A percentile compares a stretch with the other conserved stretches of the same genome.
phyloP scores from a whole-genome alignment of 2,329 filamentous ascomycete genomes.

The Fragosphaeria purpurea region DNA sequence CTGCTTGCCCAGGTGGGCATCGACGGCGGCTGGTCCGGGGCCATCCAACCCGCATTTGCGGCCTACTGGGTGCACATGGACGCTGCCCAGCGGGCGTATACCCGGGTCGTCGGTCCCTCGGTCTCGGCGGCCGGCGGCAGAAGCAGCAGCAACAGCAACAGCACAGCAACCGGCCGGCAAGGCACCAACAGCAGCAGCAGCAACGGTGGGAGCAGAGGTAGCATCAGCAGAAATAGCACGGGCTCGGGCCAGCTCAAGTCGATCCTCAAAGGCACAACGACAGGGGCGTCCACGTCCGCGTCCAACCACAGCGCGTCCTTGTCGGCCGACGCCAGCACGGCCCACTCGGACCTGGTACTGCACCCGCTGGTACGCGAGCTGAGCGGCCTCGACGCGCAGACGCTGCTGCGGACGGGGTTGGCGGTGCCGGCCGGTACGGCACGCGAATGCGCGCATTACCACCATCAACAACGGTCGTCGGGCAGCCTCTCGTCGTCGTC shows the following conservation, averaged over 20 bases:
- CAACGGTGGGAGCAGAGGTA: too few species aligned
- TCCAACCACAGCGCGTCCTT: constrained; percentile 6
- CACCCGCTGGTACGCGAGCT: constrained; percentile 5
- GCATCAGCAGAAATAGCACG: background rate
- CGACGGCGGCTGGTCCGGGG: constrained; percentile 2
- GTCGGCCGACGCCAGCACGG: background rate
- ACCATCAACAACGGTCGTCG: background rate
- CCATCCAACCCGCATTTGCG: background rate
- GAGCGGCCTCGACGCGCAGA: background rate
- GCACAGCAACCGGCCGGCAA: too few species aligned
- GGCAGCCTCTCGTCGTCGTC: background rate
- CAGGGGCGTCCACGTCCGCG: background rate
- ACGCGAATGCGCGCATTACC: background rate
- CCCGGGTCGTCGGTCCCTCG: too few species aligned
- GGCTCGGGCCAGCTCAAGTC: constrained; percentile 1
- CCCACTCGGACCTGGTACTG: background rate
- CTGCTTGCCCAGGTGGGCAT: constrained; percentile 7
- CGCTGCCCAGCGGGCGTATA: too few species aligned
- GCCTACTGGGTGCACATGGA: too few species aligned
- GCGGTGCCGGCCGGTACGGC: background rate
- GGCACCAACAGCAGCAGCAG: too few species aligned
- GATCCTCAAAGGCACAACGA: constrained; percentile 6
- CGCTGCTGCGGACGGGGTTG: constrained; percentile 5
- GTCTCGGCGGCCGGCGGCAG: too few species aligned
- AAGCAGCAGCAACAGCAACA: too few species aligned